These are phyloP conservation scores for Euclidium syriacum DNA, from an alignment of 345 rosid species.

Conservation along the genomic window DNA sequence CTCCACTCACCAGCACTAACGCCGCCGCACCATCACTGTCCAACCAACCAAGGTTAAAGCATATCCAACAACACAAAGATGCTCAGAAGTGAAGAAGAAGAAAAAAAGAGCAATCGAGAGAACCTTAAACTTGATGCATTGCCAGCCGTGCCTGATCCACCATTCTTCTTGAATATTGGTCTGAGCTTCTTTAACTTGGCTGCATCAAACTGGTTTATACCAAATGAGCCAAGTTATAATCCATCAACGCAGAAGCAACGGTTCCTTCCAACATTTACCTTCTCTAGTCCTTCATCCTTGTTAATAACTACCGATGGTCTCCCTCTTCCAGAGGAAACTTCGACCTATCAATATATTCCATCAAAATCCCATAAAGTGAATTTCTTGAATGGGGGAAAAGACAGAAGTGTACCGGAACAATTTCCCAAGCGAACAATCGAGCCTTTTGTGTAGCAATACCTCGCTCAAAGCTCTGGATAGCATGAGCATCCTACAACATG, in stretches of 20 bases:
- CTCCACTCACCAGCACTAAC: slow-evolving; percentile 83
- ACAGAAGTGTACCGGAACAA: slow-evolving; percentile 54
- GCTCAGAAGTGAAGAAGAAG: too few relatives aligned
- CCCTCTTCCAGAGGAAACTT: slow-evolving; percentile 80
- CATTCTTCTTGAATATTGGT: slow-evolving; percentile 79
- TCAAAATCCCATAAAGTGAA: slow-evolving; percentile 2
- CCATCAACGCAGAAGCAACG: neutral
- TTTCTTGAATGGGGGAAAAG: neutral
- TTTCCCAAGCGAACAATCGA: slow-evolving; percentile 80
- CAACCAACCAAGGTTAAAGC: slow-evolving; percentile 16
- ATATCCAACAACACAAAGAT: neutral
- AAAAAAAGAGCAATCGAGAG: too few relatives aligned
- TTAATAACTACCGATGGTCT: slow-evolving; percentile 51
- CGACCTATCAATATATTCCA: slow-evolving; percentile 48
- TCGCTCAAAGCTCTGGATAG: slow-evolving; percentile 79
- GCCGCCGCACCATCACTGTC: slow-evolving; percentile 99
- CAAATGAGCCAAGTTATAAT: neutral
- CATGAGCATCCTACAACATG: slow-evolving; percentile 75
- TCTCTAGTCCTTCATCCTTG: slow-evolving; percentile 79
- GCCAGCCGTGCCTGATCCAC: slow-evolving; percentile 94
- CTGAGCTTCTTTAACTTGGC: slow-evolving; percentile 74
- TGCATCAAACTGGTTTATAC: slow-evolving; percentile 61
- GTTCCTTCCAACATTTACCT: slow-evolving; percentile 41
- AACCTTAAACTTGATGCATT: slow-evolving; percentile 98
- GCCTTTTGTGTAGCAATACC: slow-evolving; percentile 69